Evolutionary conservation across 371 early-diverging fungal species (phyloP), one percentile per base, ranked within the genome.

Genomic region (Mortierella sp.): DNA sequence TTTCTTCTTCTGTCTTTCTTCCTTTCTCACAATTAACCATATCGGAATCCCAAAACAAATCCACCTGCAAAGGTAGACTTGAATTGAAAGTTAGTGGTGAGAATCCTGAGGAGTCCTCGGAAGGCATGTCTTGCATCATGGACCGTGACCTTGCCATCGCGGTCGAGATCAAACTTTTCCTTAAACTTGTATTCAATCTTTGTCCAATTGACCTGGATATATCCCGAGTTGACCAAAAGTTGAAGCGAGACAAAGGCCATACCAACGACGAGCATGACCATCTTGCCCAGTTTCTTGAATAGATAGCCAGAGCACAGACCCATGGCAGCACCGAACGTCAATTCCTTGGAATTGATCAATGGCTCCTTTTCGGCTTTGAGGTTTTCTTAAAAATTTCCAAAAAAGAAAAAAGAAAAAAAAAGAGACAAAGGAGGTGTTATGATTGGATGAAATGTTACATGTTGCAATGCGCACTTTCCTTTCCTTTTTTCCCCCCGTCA

Each of bases 11-110:
- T 5, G 37, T 9, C 37, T 5, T 9, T 9, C 5, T 5, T 3
- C 37, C 37, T 5, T 9, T 9, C 3, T 9, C 9, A 9, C 37
- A 37, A 5, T 64, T 85, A 89, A 47, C 87, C 87, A 67, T 87
- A 87, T 25, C 84, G 80, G 59, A 87, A 65, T 37, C 90, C 88
- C 47, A 81, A 60, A 66, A 83, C 83, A 43, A 88, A 84, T 0
- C 90, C 90, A 28, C 79, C 73, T 11, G 84, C 67, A 55, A 88
- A 89, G 1, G 87, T 84, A 1, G 86, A 82, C 68, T 87, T 89
- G 81, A 89, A 89, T 66, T 88, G 90, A 21, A 89, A 71, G 58
- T 88, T 87, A 51, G 73, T 81, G 7, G 90, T 89, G 72, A 89
- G 75, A n/a, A 89, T 51, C 15, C 70, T 75, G 28, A 86, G 72